Evolutionary conservation across 176 grass and related monocot genomes (phyloP), one percentile per base, ranked within the genome.

Genomic region (Panicum miliaceum): DNA sequence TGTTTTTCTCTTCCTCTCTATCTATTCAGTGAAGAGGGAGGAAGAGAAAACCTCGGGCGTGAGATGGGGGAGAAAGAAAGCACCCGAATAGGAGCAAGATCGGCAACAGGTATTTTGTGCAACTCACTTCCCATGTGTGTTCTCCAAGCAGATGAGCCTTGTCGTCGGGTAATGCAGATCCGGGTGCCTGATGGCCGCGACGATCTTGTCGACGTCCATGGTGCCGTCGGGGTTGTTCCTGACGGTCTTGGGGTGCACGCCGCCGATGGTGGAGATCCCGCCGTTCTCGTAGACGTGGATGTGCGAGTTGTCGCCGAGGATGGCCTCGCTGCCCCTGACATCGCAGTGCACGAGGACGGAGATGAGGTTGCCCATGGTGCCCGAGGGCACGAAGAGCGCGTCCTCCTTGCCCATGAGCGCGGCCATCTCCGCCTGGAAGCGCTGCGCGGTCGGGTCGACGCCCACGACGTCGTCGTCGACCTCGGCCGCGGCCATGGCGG

Each of bases 121-220:
- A 36, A 90, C 93, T 98, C 81, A 99, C 93, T 96, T 99, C 43
- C 88, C 91, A 46, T 99, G 96, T 3, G 93, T 95, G 80, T 99
- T 99, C 85, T 99, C 96, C 84, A 99, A 75, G 93, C 96, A 99
- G 86, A 99, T 95, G 37, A 99, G 59, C 45, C 81, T 87, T 15
- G 96, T 99, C 7, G 96, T 92, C 6, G 96, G 96, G 75, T 96
- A 94, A 72, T 88, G 93, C 58, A 99, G 12, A 4, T 89, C 71
- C 12, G n/a, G 79, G 23, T 84, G 68, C 84, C 93, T 89, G 43
- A 99, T 94, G 42, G 93, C 96, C 0, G 78, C 90, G 0, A 92
- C 88, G 59, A 99, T 96, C 76, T 45, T 47, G 76, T 99, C 86
- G 16, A 99, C 7, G 51, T 94, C 96, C 82, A 96, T 96, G 51